phyloP scores from a whole-genome alignment of 352 stramenopile genomes.

The Peronospora farinosa region DNA sequence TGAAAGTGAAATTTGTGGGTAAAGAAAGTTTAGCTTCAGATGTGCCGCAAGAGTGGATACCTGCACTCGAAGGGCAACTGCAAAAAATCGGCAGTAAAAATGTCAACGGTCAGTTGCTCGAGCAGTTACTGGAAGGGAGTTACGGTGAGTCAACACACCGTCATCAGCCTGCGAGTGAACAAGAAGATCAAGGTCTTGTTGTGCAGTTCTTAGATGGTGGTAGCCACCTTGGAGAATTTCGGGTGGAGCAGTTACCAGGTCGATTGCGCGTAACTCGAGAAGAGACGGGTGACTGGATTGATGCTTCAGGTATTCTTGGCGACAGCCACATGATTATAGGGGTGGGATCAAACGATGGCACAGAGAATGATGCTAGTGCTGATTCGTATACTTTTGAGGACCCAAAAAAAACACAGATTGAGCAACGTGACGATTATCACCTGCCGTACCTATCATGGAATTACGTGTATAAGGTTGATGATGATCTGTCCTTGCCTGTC shows the following conservation, averaged over 20 bases:
- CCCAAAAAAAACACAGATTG: constrained; percentile 7
- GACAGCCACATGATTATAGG: constrained; percentile 38
- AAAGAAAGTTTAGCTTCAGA: constrained; percentile 11
- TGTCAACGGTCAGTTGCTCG: constrained; percentile 20
- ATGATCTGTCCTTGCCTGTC: constrained; percentile 22
- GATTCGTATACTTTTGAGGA: constrained; percentile 31
- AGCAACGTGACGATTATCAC: constrained; percentile 25
- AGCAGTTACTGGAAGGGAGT: constrained; percentile 23
- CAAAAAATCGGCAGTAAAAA: constrained; percentile 21
- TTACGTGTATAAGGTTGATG: constrained; percentile 39
- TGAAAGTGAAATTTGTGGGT: constrained; percentile 9
- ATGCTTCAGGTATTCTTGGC: constrained; percentile 47
- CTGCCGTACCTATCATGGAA: constrained; percentile 34
- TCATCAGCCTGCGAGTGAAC: constrained; percentile 8
- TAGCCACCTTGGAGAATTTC: constrained; percentile 50
- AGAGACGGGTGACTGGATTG: constrained; percentile 64
- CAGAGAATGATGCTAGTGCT: constrained; percentile 16
- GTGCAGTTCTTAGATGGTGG: constrained; percentile 51
- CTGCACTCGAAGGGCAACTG: constrained; percentile 42
- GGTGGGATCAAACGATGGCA: constrained; percentile 21
- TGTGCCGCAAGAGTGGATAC: constrained; percentile 45
- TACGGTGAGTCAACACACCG: not conserved
- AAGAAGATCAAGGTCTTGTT: constrained; percentile 12
- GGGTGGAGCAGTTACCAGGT: constrained; percentile 52
- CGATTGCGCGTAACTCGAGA: constrained; percentile 55